Evolutionary conservation across 2,329 filamentous ascomycete genomes (phyloP), one percentile per base, ranked within the genome.

Genomic region (Colletotrichum spaethianum): DNA sequence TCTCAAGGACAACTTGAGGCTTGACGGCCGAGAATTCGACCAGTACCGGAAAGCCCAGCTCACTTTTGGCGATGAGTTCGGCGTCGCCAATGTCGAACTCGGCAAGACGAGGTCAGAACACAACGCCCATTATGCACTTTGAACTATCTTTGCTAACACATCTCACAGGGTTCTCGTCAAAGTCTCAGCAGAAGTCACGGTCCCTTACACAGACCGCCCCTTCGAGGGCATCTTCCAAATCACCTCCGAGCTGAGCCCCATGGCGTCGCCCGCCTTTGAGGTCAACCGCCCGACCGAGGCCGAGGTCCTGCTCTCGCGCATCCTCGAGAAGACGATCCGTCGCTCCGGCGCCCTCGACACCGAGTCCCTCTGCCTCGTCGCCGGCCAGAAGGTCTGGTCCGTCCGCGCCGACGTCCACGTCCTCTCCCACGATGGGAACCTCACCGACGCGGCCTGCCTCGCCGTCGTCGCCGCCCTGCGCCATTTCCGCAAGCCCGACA

Each of bases 191-290:
- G 94, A 98, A 84, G 93, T 98, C 73, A 93, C 93, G 14, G 91
- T 93, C 48, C 96, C 96, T 53, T 94, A 93, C 79, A 83, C 93
- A 64, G 96, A 98, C 83, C 93, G 96, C 74, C 96, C 95, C 72
- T 98, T 98, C 80, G 96, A 98, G 81, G 96, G 96, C 81, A 90
- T 97, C 82, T 98, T 98, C 86, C 95, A 92, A 76, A 98, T 98
- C 80, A 89, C 92, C 65, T 93, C 95, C 67, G 96, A 98, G 81
- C 90, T 99, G 77, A 94, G 93, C 74, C 94, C 96, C 60, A 97
- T 98, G 92, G 93, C 94, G 36, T 95, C 94, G 57, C 95, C 96
- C 18, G 92, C 93, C 42, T 97, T 97, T 83, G 95, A 98, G 82
- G 90, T 93, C 76, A 94, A 93, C 81, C 90, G 94, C 65, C 93